phyloP scores from a whole-genome alignment of 257 asterid species.

The Sherardia arvensis region DNA sequence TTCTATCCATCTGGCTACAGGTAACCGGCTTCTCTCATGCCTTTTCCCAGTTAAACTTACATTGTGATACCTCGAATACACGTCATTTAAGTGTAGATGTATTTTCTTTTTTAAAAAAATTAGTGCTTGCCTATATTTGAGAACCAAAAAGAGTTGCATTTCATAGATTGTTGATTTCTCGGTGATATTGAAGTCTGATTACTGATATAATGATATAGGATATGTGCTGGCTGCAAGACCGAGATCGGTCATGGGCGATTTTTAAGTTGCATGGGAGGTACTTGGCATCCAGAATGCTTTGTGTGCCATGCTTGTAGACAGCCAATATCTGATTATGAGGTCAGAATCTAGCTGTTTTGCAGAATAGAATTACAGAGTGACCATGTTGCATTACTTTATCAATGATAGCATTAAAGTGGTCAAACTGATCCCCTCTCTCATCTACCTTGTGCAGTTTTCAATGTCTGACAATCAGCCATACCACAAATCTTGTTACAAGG shows the following conservation, averaged over 20 bases:
- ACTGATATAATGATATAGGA: conserved; percentile 28
- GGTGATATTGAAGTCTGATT: conserved; percentile 4
- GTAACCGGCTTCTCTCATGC: conserved; percentile 27
- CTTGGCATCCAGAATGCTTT: conserved; percentile 99
- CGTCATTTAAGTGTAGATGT: background rate
- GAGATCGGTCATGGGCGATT: conserved; percentile 93
- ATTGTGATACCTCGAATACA: background rate
- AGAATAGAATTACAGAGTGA: background rate
- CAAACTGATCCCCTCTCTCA: conserved; percentile 12
- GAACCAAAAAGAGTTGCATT: background rate
- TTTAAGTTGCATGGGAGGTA: conserved; percentile 87
- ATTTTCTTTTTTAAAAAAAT: background rate
- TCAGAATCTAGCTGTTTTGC: conserved; percentile 18
- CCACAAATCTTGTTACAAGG: conserved; percentile 95
- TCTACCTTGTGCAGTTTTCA: conserved; percentile 53
- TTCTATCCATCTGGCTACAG: conserved; percentile 53
- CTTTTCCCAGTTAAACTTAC: background rate
- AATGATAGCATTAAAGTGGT: conserved; percentile 6
- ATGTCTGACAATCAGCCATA: conserved; percentile 72
- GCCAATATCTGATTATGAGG: conserved; percentile 96
- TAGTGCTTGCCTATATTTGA: background rate
- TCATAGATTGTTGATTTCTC: background rate
- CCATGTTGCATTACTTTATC: background rate
- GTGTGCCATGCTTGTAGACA: conserved; percentile 66
- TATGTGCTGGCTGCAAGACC: conserved; percentile 83